A percentile compares a stretch with the other conserved stretches of the same genome.
Evolutionary conservation across 352 stramenopile species (phyloP).

Genomic region (Pythium dissimile): DNA sequence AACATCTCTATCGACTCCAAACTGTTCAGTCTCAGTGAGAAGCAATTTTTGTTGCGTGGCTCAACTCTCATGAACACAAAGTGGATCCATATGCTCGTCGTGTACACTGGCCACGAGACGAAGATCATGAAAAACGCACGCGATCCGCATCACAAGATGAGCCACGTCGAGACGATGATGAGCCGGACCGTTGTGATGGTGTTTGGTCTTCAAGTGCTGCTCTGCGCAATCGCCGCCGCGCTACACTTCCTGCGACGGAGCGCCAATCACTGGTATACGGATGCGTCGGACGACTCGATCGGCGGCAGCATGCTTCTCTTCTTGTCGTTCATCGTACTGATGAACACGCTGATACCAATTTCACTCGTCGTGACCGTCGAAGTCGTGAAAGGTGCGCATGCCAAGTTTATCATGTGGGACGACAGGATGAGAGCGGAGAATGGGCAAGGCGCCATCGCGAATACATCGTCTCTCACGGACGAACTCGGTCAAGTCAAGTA

Average conservation of each 20-base stretch:
- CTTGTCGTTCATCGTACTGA: conserved; percentile 88
- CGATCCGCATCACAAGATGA: conserved; percentile 79
- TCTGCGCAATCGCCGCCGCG: conserved; percentile 55
- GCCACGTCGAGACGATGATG: conserved; percentile 74
- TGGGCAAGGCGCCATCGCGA: conserved; percentile 69
- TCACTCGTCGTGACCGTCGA: conserved; percentile 90
- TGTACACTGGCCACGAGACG: conserved; percentile 86
- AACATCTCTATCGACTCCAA: conserved; percentile 61
- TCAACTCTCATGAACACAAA: conserved; percentile 83
- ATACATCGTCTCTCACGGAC: conserved; percentile 90
- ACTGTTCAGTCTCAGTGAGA: conserved; percentile 65
- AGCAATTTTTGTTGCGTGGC: conserved; percentile 70
- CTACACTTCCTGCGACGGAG: conserved; percentile 29
- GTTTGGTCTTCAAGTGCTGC: conserved; percentile 64
- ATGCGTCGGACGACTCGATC: background rate
- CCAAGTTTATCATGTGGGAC: conserved; percentile 81
- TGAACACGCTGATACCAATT: conserved; percentile 93
- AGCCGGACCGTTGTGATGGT: conserved; percentile 76
- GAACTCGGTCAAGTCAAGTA: conserved; percentile 91
- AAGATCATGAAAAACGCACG: conserved; percentile 90
- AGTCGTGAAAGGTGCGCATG: conserved; percentile 71
- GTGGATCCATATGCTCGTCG: conserved; percentile 60
- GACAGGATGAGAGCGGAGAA: conserved; percentile 45
- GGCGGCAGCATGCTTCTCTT: conserved; percentile 60
- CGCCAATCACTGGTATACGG: conserved; percentile 18